Evolutionary conservation across 768 basidiomycete genomes (phyloP).

Genomic region (Pulveroboletus sp.): DNA sequence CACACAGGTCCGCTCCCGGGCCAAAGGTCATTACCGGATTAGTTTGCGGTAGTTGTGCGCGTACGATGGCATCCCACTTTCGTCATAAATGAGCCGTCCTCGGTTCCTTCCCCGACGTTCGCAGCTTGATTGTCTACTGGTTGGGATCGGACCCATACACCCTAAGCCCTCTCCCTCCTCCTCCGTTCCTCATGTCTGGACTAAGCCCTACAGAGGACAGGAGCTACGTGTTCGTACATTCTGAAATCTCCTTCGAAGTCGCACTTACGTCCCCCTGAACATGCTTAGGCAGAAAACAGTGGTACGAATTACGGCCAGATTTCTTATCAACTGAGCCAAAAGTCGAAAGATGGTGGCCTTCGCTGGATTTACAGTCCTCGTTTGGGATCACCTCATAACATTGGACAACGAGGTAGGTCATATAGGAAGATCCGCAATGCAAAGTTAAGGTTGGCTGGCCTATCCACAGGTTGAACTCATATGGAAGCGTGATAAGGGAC

Average conservation of each 20-base stretch:
- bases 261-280: not conserved
- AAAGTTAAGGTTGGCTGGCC: not conserved
- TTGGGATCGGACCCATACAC: too few relatives aligned
- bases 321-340: not conserved
- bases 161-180: not conserved
- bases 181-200: slow-evolving; percentile 4
- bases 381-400: slow-evolving; percentile 46
- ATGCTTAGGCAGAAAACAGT: slow-evolving; percentile 5
- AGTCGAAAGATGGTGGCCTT: slow-evolving; percentile 46
- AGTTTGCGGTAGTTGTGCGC: not conserved
- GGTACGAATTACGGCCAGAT: slow-evolving; percentile 2
- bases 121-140: too few relatives aligned
- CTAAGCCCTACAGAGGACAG: not conserved
- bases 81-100: not conserved
- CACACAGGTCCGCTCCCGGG: not conserved
- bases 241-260: not conserved
- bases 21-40: too few relatives aligned
- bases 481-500: slow-evolving; percentile 36
- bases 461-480: slow-evolving; percentile 32
- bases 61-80: not conserved
- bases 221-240: not conserved
- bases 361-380: slow-evolving; percentile 45
- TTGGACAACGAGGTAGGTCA: slow-evolving; percentile 35
- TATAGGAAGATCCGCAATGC: not conserved
- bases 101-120: too few relatives aligned